phyloP scores from a whole-genome alignment of 2,329 filamentous ascomycete species.

The Pseudogymnoascus sp. region DNA sequence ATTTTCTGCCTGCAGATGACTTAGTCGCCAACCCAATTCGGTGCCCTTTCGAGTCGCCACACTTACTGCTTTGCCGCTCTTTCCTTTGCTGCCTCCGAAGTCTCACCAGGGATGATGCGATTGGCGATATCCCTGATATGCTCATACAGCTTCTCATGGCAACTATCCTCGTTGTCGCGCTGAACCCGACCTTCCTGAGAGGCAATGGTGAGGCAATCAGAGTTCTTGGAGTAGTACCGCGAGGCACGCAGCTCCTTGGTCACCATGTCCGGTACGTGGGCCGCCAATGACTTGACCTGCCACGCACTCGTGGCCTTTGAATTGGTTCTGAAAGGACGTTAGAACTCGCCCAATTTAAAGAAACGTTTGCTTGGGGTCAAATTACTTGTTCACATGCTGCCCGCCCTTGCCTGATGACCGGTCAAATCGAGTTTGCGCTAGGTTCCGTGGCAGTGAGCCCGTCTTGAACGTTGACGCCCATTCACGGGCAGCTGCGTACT shows the following conservation, averaged over 20 bases:
- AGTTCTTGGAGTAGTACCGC: slow-evolving; percentile 23
- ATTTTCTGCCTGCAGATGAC: slow-evolving; percentile 20
- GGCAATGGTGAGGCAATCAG: slow-evolving; percentile 25
- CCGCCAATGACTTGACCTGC: slow-evolving; percentile 20
- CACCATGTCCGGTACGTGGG: slow-evolving; percentile 23
- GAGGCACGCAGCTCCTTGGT: slow-evolving; percentile 20
- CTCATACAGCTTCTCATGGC: slow-evolving; percentile 20
- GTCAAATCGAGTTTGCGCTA: slow-evolving; percentile 22
- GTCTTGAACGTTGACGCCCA: slow-evolving; percentile 24
- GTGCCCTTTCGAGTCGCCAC: neutral
- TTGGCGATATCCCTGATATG: slow-evolving; percentile 24
- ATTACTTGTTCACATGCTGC: slow-evolving; percentile 30
- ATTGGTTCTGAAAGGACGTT: slow-evolving; percentile 22
- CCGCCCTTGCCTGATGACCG: slow-evolving; percentile 26
- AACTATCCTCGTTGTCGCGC: slow-evolving; percentile 23
- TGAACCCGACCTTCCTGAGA: slow-evolving; percentile 24
- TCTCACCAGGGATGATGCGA: slow-evolving; percentile 23
- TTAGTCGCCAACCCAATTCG: neutral
- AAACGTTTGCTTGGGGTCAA: neutral
- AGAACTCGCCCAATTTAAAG: slow-evolving; percentile 9
- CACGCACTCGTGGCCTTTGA: slow-evolving; percentile 28
- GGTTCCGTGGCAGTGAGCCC: slow-evolving; percentile 20
- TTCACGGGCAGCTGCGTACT: slow-evolving; percentile 21
- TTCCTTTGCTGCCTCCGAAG: slow-evolving; percentile 43
- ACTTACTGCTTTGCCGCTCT: slow-evolving; percentile 37